Evolutionary conservation across 495 filamentous ascomycete species (phyloP).

Genomic region (Diplogelasinospora grovesii): DNA sequence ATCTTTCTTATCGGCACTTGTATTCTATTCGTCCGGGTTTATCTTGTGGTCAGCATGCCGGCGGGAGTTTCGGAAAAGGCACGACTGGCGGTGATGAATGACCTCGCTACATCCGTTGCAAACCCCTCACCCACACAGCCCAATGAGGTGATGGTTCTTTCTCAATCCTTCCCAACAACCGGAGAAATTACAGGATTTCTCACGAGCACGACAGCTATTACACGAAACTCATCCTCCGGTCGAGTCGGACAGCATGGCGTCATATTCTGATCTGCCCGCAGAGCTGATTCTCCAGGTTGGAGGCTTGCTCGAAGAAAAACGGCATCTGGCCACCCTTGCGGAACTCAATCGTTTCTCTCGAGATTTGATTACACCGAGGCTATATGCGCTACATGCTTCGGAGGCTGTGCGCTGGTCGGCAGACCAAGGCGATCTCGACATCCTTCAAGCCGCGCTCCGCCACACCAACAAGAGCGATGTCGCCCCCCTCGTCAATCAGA

Average conservation of each 20-base stretch:
- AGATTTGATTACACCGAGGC: not conserved
- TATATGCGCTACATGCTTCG: not conserved
- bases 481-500: not conserved
- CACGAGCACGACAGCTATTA: too few species aligned
- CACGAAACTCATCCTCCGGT: too few species aligned
- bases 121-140: too few species aligned
- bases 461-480: not conserved
- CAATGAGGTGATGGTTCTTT: too few species aligned
- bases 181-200: too few species aligned
- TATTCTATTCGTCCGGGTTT: too few species aligned
- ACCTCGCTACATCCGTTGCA: too few species aligned
- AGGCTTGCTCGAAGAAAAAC: constrained; percentile 1
- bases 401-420: constrained; percentile 4
- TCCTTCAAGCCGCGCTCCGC: constrained; percentile 1
- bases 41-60: too few species aligned
- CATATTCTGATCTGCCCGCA: not conserved
- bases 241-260: constrained; percentile 2
- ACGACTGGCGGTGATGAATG: too few species aligned
- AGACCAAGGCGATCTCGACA: not conserved
- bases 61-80: too few species aligned
- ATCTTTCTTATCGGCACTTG: too few species aligned
- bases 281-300: constrained; percentile 7
- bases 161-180: too few species aligned
- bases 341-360: not conserved
- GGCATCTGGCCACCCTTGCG: not conserved